Evolutionary conservation across 352 stramenopile genomes (phyloP).

Genomic region (Pythium diclinum): DNA sequence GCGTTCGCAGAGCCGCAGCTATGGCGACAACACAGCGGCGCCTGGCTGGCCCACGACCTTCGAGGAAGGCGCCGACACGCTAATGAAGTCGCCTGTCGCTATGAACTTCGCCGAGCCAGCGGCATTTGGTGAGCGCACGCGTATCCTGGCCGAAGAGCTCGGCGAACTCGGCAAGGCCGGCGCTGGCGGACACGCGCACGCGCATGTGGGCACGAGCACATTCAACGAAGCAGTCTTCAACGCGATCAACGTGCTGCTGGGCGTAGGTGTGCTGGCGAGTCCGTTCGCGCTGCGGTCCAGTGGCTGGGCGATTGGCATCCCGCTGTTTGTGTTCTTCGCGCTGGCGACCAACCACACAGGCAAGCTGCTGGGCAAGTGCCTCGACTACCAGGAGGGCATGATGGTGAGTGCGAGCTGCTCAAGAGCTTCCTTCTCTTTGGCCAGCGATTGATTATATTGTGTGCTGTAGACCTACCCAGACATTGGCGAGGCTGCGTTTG

Average conservation of each 20-base stretch:
- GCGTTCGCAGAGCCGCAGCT: constrained; percentile 18
- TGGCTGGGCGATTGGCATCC: constrained; percentile 61
- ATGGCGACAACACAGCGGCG: constrained; percentile 28
- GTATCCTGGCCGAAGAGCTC: constrained; percentile 32
- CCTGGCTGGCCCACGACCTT: constrained; percentile 71
- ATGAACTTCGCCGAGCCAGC: constrained; percentile 34
- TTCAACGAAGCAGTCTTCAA: constrained; percentile 82
- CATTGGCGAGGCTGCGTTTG: constrained; percentile 80
- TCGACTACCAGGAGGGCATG: constrained; percentile 83
- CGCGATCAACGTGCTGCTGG: constrained; percentile 84
- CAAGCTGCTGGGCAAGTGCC: constrained; percentile 77
- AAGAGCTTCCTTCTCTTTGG: too few species aligned
- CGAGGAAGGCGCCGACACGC: constrained; percentile 46
- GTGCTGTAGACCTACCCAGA: constrained; percentile 62
- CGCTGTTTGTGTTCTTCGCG: constrained; percentile 82
- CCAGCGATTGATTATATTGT: background rate
- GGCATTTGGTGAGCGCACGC: constrained; percentile 45
- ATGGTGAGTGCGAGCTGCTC: constrained; percentile 25
- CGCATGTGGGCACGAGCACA: constrained; percentile 47
- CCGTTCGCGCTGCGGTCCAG: constrained; percentile 80
- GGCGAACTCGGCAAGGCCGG: constrained; percentile 17
- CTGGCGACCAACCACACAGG: constrained; percentile 85
- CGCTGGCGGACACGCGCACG: constrained; percentile 7
- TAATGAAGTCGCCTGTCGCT: constrained; percentile 53
- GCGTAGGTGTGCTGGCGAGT: constrained; percentile 79